Percentiles rank a stretch among this genome's conserved stretches.
phyloP scores from a whole-genome alignment of 202 grass and related monocot species.

The Hordeum pubiflorum region DNA sequence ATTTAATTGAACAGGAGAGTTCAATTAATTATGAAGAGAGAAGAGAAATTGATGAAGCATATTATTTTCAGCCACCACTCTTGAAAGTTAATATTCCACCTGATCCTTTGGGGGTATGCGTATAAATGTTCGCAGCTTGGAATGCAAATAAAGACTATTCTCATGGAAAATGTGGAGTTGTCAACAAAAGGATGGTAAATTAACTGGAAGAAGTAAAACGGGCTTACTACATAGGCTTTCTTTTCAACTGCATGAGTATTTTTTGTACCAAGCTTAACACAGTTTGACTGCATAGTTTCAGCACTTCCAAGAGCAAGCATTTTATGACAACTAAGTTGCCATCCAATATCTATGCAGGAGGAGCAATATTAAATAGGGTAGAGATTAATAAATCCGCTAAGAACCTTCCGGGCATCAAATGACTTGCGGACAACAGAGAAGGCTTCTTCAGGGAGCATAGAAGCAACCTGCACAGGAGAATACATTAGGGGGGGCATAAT shows the following conservation, averaged over 20 bases:
- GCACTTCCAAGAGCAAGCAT: constrained; percentile 10
- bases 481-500: constrained; percentile 3
- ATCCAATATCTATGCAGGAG: background rate
- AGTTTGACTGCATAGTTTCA: background rate
- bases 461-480: constrained; percentile 49
- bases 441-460: constrained; percentile 84
- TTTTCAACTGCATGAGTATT: background rate
- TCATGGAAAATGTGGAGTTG: background rate
- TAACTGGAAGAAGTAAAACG: background rate
- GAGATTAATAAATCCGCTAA: constrained; percentile 6
- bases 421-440: constrained; percentile 87
- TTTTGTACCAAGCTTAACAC: background rate
- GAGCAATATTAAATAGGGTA: constrained; percentile 25
- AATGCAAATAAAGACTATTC: background rate
- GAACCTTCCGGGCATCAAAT: constrained; percentile 95
- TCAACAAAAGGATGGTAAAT: background rate
- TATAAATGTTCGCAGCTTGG: background rate
- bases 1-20: no score
- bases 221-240: constrained; percentile 2
- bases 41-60: no score
- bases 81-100: no score
- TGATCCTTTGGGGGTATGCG: background rate
- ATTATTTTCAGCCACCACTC: no score
- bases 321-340: background rate
- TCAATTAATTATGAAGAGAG: no score